Conservation (phyloP, 371 early-diverging fungal species). For the Mortierella sp. region DNA sequence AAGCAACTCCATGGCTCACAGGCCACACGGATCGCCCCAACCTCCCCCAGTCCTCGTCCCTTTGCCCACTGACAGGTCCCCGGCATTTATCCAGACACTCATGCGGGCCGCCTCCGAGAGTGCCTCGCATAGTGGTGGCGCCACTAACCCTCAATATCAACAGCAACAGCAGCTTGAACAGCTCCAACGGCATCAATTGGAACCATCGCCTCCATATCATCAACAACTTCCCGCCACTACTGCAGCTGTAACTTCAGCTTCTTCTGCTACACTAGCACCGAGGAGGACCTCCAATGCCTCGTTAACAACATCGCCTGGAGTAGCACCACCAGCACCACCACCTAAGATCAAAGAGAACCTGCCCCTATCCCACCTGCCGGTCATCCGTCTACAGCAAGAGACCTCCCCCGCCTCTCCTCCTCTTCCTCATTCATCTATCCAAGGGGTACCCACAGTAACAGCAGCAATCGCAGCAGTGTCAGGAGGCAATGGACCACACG, state of each 20-base stretch:
- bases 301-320: not conserved
- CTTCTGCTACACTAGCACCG: not conserved
- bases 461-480: not conserved
- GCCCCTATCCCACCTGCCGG: not conserved
- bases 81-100: conserved; percentile 24
- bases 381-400: conserved; percentile 1
- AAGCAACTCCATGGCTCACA: conserved; percentile 1
- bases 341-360: not conserved
- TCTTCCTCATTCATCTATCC: not conserved
- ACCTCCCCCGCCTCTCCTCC: not conserved
- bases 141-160: conserved; percentile 5
- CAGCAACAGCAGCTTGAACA: not conserved
- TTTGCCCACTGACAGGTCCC: conserved; percentile 27
- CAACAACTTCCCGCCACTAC: not conserved
- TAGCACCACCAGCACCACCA: not conserved
- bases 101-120: conserved; percentile 28
- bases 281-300: not conserved
- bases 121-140: not conserved
- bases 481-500: conserved; percentile 7
- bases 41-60: conserved; percentile 2
- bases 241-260: not conserved
- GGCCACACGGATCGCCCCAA: not conserved
- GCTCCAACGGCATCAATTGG: not conserved
- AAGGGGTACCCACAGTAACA: not conserved
- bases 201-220: not conserved